Base-by-base conservation (phyloP, 2,329 filamentous ascomycete genomes). In the Monosporascus sp. region DNA sequence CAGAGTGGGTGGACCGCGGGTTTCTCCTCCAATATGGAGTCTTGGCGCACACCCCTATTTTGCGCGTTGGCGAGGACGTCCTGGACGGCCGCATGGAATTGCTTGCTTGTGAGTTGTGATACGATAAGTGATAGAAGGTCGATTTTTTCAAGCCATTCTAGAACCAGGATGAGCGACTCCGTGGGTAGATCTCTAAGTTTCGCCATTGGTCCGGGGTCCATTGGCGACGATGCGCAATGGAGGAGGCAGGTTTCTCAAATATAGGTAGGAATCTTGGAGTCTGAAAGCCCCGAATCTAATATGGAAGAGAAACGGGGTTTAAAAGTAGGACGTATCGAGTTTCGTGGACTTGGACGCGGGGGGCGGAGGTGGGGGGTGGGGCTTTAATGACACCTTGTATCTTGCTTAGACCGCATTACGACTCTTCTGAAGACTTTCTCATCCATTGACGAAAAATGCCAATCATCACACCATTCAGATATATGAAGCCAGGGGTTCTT, bases 131-230 rank as follows among this genome's bases (percentile, higher is more conserved):
- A 45, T 39, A 55, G 54, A 24, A 61, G 54, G 41, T 61, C 54
- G 25, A 49, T 18, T 45, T 35, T 20, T 38, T 50, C 54, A 17
- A 61, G 50, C 11, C 37, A 18, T 38, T 60, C 52, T 15, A 61
- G 51, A 38, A 61, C 57, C 2, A 50, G 35, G 43, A 60, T 51
- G 24, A 61, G 53, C 27, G 54, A 53, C 49, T 61, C 59, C 38
- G 57, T 61, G 18, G 59, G 59, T 18, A 61, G 22, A 36, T 48
- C 25, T 17, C 50, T 36, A 4, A 61, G 36, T 24, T 38, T 36
- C 6, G 57, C 38, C 59, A 61, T 61, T 41, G 43, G 9, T 3
- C 5, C 39, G 22, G 22, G 18, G 7, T 17, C 3, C 7, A 18
- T 39, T 35, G 11, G 31, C 9, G 37, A 39, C 8, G 6, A 39